Evolutionary conservation across 345 rosid species (phyloP).

Genomic region (Linum lewisii): DNA sequence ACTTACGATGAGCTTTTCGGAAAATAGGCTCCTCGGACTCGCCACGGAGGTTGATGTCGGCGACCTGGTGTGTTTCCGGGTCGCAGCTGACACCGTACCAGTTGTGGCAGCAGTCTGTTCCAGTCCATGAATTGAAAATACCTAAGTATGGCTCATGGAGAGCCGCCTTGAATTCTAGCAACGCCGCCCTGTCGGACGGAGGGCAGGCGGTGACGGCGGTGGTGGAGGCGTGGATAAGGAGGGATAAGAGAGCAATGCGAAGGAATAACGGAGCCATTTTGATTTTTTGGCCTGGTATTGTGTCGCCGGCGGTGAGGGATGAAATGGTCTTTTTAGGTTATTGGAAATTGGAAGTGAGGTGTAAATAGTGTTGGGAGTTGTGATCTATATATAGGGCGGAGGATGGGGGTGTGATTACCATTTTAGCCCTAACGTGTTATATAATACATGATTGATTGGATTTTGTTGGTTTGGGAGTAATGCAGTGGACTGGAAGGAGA

Average conservation of each 20-base stretch:
- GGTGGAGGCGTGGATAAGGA: conserved; percentile 20
- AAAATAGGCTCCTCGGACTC: conserved; percentile 84
- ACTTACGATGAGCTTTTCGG: conserved; percentile 34
- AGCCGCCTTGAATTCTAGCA: conserved; percentile 48
- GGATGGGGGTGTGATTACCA: conserved; percentile 15
- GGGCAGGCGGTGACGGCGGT: conserved; percentile 48
- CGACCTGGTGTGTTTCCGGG: conserved; percentile 46
- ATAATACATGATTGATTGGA: no score
- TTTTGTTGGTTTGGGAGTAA: no score
- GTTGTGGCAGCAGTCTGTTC: conserved; percentile 70
- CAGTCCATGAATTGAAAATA: conserved; percentile 76
- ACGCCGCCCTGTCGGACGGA: conserved; percentile 63
- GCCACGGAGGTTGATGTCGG: conserved; percentile 85
- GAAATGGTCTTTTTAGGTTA: background rate
- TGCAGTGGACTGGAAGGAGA: no score
- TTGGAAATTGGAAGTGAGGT: background rate
- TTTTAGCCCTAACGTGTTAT: conserved; percentile 26
- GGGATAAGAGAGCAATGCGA: background rate
- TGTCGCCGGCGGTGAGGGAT: background rate
- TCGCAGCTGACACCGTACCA: conserved; percentile 95
- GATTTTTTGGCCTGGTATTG: background rate
- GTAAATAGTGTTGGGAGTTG: background rate
- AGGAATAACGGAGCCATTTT: background rate
- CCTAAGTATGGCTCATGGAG: conserved; percentile 64
- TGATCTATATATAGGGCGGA: conserved; percentile 14